phyloP scores from a whole-genome alignment of 2,329 filamentous ascomycete genomes.

The Fonsecaea multimorphosa region DNA sequence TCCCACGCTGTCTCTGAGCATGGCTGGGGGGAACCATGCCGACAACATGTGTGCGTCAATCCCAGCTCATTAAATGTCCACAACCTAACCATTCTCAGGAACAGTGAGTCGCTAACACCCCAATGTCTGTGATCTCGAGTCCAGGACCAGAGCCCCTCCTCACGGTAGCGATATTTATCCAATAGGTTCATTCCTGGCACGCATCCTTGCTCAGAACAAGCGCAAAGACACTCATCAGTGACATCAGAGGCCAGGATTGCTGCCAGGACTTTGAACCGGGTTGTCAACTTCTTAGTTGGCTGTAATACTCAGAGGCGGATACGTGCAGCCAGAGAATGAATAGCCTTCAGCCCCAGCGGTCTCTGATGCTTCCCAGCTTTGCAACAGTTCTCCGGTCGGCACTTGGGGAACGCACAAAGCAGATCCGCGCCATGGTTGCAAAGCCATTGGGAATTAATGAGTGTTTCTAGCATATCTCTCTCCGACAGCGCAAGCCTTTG shows the following conservation, averaged over 20 bases:
- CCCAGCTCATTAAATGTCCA: conserved; percentile 5
- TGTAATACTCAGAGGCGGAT: too few relatives aligned
- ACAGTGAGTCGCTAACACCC: not conserved
- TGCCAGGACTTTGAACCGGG: not conserved
- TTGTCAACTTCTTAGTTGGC: not conserved
- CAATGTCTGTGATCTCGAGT: too few relatives aligned
- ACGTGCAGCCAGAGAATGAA: not conserved
- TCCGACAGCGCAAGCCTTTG: too few relatives aligned
- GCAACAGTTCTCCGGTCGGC: not conserved
- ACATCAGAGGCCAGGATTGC: not conserved
- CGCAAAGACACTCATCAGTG: conserved; percentile 11
- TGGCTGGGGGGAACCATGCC: too few relatives aligned
- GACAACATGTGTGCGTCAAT: conserved; percentile 19
- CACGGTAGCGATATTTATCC: not conserved
- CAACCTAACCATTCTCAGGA: not conserved
- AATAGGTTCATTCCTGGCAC: not conserved
- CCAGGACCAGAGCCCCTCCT: not conserved
- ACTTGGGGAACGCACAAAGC: not conserved
- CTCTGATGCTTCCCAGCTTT: conserved; percentile 11
- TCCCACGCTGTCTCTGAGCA: not conserved
- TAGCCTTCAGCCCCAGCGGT: not conserved
- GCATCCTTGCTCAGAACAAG: conserved; percentile 17
- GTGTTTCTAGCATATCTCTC: too few relatives aligned
- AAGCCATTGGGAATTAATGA: not conserved
- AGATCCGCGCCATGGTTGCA: conserved; percentile 5